These are phyloP conservation scores for Bruguiera parviflora DNA, from an alignment of 345 rosid genomes.

Conservation along the genomic window DNA sequence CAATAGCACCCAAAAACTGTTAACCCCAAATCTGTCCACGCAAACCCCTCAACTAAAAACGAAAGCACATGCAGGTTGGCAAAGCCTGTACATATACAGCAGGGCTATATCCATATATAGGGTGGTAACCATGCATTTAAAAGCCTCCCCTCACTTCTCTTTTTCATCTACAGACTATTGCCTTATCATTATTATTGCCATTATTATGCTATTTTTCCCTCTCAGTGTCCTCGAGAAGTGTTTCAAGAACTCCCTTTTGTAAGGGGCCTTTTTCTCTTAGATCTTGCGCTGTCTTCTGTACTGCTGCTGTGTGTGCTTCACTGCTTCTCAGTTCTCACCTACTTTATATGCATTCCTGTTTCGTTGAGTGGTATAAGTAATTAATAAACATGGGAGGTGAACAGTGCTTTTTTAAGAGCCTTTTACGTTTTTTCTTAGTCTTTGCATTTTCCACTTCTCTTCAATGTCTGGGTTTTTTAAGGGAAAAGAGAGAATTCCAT, in stretches of 20 bases:
- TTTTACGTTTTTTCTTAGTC: background rate
- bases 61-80: no score
- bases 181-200: background rate
- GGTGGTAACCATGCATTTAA: background rate
- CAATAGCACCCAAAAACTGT: no score
- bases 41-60: no score
- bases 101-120: no score
- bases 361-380: background rate
- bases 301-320: no score
- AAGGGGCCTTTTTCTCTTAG: background rate
- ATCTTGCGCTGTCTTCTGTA: background rate
- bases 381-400: background rate
- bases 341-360: background rate
- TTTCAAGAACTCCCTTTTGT: background rate
- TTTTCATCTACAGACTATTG: no score
- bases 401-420: background rate
- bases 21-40: no score
- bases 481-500: background rate
- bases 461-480: background rate
- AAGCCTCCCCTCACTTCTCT: background rate
- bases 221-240: conserved; percentile 3
- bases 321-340: background rate
- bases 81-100: no score
- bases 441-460: background rate
- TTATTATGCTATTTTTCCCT: background rate